Base-by-base conservation (phyloP, 495 filamentous ascomycete species). In the Hypoxylon intermedium region DNA sequence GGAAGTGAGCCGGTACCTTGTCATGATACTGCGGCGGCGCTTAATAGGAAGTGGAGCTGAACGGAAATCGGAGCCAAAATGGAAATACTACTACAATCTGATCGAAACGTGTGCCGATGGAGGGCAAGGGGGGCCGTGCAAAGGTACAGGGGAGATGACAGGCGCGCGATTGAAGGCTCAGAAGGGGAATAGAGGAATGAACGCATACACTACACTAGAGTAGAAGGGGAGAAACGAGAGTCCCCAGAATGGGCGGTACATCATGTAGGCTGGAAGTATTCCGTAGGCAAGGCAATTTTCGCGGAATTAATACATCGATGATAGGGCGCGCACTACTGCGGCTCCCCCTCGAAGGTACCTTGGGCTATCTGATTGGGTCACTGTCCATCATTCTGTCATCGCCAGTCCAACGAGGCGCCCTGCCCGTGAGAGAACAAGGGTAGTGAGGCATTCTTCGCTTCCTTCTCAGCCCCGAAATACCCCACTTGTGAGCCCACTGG, bases 71-170 rank as follows among this genome's bases (percentile, higher is more conserved):
- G 43, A 26, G 46, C 58, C 51, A 62, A 65, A 62, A 58, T 67
- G 63, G 63, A 67, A 67, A 67, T 67, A 67, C 63, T 52, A 51
- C 57, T 49, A 63, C 44, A 67, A 53, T 58, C 58, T 58, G 63
- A 58, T 67, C 58, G 53, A 58, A 67, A 58, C 58, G 43, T 62
- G 57, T 58, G 48, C 63, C 58, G 30, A 40, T 34, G 63, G 46
- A 44, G 33, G 50, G 63, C 47, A 59, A 67, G 50, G 64, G n/a
- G 58, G 68, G 68, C 68, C 68, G 65, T 70, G 68, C 65, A 58
- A 20, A 41, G 13, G 28, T 34, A 47, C 55, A 53, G 43, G 49
- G 55, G 12, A 45, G 36, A 60, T 59, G 55, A 60, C 41, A 41
- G 56, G 24, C 28, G 1, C 9, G 9, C 33, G 38, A 52, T 56